Evolutionary conservation across 371 early-diverging fungal species (phyloP).

Genomic region (Funneliformis caledonium): DNA sequence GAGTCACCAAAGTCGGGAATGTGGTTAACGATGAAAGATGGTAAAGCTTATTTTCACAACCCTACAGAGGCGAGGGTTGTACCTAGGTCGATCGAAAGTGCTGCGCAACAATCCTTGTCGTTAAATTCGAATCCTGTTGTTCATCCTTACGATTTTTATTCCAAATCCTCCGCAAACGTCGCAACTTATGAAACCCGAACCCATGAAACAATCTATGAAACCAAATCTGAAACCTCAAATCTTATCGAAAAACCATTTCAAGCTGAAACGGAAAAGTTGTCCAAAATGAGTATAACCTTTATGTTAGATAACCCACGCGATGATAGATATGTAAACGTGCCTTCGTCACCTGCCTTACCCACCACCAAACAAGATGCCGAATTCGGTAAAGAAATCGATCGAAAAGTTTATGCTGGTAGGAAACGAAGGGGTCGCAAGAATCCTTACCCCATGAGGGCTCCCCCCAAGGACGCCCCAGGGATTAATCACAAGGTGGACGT

Average conservation of each 20-base stretch:
- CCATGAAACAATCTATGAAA: neutral
- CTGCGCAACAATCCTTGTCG: neutral
- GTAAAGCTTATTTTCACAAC: neutral
- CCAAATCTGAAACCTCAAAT: no score
- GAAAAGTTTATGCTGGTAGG: neutral
- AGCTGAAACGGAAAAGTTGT: neutral
- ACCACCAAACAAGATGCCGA: neutral
- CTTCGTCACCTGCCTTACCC: neutral
- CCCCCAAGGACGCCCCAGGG: neutral
- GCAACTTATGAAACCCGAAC: no score
- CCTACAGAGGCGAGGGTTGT: no score
- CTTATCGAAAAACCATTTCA: neutral
- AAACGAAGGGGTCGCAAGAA: slow-evolving; percentile 2
- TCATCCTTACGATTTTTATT: no score
- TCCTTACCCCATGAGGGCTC: slow-evolving; percentile 31
- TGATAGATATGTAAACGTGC: neutral
- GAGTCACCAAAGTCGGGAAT: neutral
- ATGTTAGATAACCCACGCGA: neutral
- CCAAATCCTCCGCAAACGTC: no score
- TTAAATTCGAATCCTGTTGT: neutral
- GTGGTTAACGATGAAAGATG: neutral
- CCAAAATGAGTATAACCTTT: neutral
- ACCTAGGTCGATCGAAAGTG: no score
- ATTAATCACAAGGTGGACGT: neutral
- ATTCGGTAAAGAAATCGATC: neutral